A percentile compares a stretch with the other conserved stretches of the same genome.
Evolutionary conservation across 2,329 filamentous ascomycete species (phyloP).

Genomic region (Anthostomella pinea): DNA sequence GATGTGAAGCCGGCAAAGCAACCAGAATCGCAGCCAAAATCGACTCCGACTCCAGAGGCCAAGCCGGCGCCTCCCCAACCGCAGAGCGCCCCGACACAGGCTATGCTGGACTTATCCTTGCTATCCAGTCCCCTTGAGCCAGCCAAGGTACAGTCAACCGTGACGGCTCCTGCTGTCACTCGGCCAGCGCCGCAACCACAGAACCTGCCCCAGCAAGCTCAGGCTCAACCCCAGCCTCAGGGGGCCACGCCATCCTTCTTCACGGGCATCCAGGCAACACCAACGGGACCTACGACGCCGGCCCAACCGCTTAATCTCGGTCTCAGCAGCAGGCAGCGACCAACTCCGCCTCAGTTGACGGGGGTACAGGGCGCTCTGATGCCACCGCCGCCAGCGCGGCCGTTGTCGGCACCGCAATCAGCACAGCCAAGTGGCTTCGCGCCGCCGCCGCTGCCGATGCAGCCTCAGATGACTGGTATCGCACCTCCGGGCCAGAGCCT

Average conservation of each 20-base stretch:
- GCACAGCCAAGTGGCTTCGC: conserved; percentile 71
- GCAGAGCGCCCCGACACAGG: conserved; percentile 30
- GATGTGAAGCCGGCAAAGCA: conserved; percentile 82
- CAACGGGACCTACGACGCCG: conserved; percentile 40
- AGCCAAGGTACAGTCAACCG: conserved; percentile 38
- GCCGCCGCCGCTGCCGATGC: conserved; percentile 61
- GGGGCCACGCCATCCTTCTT: conserved; percentile 62
- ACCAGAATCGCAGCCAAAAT: conserved; percentile 39
- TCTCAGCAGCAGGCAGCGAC: conserved; percentile 60
- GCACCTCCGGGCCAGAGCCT: conserved; percentile 75
- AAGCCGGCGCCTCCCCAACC: conserved; percentile 32
- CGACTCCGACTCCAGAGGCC: conserved; percentile 60
- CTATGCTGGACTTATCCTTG: conserved; percentile 55
- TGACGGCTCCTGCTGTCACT: conserved; percentile 30
- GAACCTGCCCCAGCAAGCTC: conserved; percentile 33
- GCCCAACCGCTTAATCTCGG: conserved; percentile 43
- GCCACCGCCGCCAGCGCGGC: conserved; percentile 73
- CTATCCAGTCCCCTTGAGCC: conserved; percentile 53
- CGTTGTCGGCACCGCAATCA: conserved; percentile 84
- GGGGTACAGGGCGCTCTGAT: conserved; percentile 63
- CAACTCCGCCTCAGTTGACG: conserved; percentile 63
- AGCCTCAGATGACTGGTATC: conserved; percentile 82
- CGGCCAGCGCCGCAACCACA: conserved; percentile 33
- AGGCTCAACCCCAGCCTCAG: conserved; percentile 40
- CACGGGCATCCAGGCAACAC: conserved; percentile 36